Percentiles rank a stretch among this genome's conserved stretches.
phyloP scores from a whole-genome alignment of 345 rosid genomes.

The Salix exigua region DNA sequence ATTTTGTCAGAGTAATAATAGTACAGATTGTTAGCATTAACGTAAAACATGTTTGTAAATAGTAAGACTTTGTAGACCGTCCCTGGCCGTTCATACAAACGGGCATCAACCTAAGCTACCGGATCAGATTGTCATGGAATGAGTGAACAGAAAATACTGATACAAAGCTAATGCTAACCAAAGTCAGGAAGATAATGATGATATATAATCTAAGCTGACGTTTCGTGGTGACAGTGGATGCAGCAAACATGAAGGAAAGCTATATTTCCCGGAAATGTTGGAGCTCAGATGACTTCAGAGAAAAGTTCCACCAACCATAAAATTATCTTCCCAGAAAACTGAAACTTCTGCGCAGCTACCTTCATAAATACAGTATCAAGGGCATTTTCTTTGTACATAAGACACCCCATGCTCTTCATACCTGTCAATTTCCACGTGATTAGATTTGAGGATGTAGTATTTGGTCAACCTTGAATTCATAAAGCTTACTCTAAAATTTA shows the following conservation, averaged over 20 bases:
- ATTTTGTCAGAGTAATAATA: background rate
- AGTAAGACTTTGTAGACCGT: background rate
- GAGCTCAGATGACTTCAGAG: background rate
- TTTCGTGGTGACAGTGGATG: background rate
- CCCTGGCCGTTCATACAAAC: background rate
- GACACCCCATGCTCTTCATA: conserved; percentile 98
- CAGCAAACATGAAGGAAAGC: background rate
- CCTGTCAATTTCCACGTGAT: conserved; percentile 39
- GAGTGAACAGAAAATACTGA: background rate
- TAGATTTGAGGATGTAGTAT: background rate
- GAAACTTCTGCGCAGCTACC: background rate
- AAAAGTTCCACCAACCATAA: background rate
- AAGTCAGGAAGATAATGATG: background rate
- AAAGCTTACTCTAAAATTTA: background rate
- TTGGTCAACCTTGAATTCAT: background rate
- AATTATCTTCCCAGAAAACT: background rate
- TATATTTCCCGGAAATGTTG: background rate
- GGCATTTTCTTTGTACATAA: conserved; percentile 93
- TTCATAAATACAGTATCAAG: conserved; percentile 32
- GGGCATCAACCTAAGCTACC: background rate
- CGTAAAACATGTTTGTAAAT: background rate
- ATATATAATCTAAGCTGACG: background rate
- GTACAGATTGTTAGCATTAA: background rate
- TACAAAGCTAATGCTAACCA: background rate
- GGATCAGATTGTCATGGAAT: background rate